Evolutionary conservation across 2,329 filamentous ascomycete genomes (phyloP).

Genomic region (Truncatella angustata): DNA sequence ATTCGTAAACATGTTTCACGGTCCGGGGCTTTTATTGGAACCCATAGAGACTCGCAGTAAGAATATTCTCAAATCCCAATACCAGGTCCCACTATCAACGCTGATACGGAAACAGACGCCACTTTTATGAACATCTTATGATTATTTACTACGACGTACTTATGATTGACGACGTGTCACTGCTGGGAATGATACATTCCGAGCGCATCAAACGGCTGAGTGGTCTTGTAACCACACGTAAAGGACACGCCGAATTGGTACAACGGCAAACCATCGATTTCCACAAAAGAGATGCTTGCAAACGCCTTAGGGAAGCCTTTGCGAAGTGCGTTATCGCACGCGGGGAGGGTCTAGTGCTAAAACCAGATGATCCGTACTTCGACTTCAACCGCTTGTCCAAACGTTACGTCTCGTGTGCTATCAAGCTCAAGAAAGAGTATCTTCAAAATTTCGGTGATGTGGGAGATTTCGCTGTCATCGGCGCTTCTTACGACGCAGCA

Average conservation of each 20-base stretch:
- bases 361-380: constrained; percentile 79
- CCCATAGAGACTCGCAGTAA: constrained; percentile 66
- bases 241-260: constrained; percentile 66
- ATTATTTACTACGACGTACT: constrained; percentile 61
- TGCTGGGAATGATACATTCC: constrained; percentile 52
- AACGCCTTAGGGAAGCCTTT: constrained; percentile 62
- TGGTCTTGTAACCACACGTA: constrained; percentile 46
- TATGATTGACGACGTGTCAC: constrained; percentile 51
- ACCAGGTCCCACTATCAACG: no score
- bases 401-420: constrained; percentile 51
- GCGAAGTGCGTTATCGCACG: constrained; percentile 62
- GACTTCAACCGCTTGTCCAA: constrained; percentile 39
- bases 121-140: constrained; percentile 56
- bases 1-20: constrained; percentile 77
- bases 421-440: constrained; percentile 90
- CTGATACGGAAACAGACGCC: no score
- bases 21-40: constrained; percentile 68
- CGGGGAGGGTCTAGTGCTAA: constrained; percentile 79
- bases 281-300: constrained; percentile 45
- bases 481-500: constrained; percentile 66
- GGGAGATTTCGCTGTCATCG: constrained; percentile 78
- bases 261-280: constrained; percentile 69
- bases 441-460: constrained; percentile 75
- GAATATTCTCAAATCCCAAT: no score
- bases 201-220: constrained; percentile 61